These are phyloP conservation scores for Beauveria caledonica DNA, from an alignment of 2,329 filamentous ascomycete species.

Conservation along the genomic window DNA sequence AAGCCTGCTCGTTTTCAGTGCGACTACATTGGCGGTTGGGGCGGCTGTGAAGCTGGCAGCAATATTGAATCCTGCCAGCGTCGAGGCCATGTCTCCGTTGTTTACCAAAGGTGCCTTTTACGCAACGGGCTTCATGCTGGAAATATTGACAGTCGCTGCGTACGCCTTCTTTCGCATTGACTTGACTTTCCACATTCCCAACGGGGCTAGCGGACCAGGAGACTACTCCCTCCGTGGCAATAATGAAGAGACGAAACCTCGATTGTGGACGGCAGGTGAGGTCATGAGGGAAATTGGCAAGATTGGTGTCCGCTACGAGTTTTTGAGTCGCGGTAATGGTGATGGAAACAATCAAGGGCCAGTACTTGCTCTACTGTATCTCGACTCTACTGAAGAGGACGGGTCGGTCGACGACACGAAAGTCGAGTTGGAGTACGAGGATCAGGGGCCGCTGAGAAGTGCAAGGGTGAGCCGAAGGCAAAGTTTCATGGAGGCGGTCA, in stretches of 20 bases:
- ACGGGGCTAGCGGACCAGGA: slow-evolving; percentile 15
- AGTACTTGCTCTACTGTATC: neutral
- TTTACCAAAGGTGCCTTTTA: slow-evolving; percentile 28
- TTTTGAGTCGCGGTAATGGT: neutral
- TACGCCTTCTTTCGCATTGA: slow-evolving; percentile 23
- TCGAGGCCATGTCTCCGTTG: slow-evolving; percentile 18
- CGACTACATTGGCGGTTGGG: slow-evolving; percentile 15
- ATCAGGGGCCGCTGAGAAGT: neutral
- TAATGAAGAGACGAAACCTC: neutral
- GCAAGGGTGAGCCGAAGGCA: slow-evolving; percentile 1
- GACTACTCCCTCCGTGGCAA: neutral
- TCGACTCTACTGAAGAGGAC: neutral
- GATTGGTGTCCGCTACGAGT: neutral
- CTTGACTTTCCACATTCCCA: slow-evolving; percentile 22
- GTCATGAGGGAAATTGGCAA: neutral
- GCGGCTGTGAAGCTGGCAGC: slow-evolving; percentile 15
- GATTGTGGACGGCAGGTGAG: neutral
- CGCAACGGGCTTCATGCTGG: slow-evolving; percentile 26
- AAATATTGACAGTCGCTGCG: slow-evolving; percentile 20
- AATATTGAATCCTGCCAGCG: neutral
- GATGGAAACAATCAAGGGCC: neutral
- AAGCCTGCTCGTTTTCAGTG: slow-evolving; percentile 19
- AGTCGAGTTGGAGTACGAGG: neutral
- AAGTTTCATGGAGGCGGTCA: slow-evolving; percentile 1
- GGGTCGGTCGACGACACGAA: neutral